Evolutionary conservation across 768 basidiomycete genomes (phyloP).

Genomic region (Tylopilus felleus): DNA sequence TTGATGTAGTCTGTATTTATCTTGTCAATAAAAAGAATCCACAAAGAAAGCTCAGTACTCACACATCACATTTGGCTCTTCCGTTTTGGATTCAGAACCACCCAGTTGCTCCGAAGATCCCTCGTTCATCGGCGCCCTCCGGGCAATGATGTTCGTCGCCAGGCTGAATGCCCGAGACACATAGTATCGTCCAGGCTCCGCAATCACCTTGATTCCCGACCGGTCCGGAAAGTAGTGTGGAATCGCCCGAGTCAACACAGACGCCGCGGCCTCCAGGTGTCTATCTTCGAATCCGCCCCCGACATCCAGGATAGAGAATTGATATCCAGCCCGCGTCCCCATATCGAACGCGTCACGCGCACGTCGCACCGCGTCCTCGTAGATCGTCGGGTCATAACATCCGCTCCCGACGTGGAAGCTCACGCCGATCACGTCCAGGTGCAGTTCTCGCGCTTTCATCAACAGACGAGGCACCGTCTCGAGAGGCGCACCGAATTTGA

Average conservation of each 20-base stretch:
- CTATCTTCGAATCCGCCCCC: conserved; percentile 95
- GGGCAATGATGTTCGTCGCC: conserved; percentile 90
- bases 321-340: conserved; percentile 76
- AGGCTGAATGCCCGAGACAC: conserved; percentile 91
- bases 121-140: conserved; percentile 57
- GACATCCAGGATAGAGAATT: conserved; percentile 83
- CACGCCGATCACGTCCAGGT: conserved; percentile 86
- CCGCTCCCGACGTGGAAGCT: conserved; percentile 99
- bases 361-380: conserved; percentile 83
- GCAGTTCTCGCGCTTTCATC: conserved; percentile 70
- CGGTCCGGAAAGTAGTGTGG: conserved; percentile 76
- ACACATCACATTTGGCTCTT: conserved; percentile 81
- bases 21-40: neutral
- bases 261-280: conserved; percentile 78
- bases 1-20: conserved; percentile 87
- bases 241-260: conserved; percentile 66
- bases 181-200: conserved; percentile 94
- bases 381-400: conserved; percentile 89
- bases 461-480: conserved; percentile 76
- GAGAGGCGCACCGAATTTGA: conserved; percentile 95
- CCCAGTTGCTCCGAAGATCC: conserved; percentile 21
- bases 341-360: conserved; percentile 85
- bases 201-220: conserved; percentile 72
- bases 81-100: conserved; percentile 24
- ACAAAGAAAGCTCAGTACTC: conserved; percentile 37